These are phyloP conservation scores for Pisolithus thermaeus DNA, from an alignment of 1,284 basidiomycete species.

Conservation along the genomic window DNA sequence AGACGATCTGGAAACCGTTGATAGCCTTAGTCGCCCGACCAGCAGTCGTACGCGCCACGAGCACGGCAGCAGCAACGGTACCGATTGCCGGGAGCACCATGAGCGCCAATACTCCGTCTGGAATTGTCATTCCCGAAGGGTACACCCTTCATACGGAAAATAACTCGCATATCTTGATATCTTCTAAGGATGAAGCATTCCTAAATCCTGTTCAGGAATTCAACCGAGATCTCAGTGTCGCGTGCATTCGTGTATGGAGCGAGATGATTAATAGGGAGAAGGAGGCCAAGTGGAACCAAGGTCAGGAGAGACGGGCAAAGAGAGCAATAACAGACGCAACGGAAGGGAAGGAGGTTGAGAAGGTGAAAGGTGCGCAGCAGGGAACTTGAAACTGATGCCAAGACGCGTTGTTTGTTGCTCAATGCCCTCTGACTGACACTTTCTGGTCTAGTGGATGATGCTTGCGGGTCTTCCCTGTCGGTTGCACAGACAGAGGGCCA, in stretches of 20 bases:
- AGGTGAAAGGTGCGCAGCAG: slow-evolving; percentile 17
- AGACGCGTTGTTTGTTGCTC: background rate
- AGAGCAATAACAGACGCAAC: slow-evolving; percentile 24
- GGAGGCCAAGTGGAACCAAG: slow-evolving; percentile 53
- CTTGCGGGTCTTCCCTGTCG: background rate
- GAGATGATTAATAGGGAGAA: slow-evolving; percentile 67
- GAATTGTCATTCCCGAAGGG: slow-evolving; percentile 59
- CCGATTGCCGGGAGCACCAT: background rate
- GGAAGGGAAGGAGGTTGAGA: slow-evolving; percentile 29
- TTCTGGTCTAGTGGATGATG: background rate
- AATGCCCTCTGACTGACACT: background rate
- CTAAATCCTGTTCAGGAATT: slow-evolving; percentile 98
- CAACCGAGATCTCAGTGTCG: slow-evolving; percentile 91
- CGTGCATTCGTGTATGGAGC: slow-evolving; percentile 84
- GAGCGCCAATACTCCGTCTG: slow-evolving; percentile 3
- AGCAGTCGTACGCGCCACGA: background rate
- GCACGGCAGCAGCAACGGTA: background rate
- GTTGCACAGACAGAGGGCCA: background rate
- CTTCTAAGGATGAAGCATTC: slow-evolving; percentile 77
- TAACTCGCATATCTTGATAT: slow-evolving; percentile 76
- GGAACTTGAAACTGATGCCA: background rate
- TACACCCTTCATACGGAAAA: slow-evolving; percentile 83
- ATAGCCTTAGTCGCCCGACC: background rate
- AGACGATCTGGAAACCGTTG: background rate
- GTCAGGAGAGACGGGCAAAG: slow-evolving; percentile 33